A percentile compares a stretch with the other conserved stretches of the same genome.
Evolutionary conservation across 2,329 filamentous ascomycete species (phyloP).

Genomic region (Didymella sp.): DNA sequence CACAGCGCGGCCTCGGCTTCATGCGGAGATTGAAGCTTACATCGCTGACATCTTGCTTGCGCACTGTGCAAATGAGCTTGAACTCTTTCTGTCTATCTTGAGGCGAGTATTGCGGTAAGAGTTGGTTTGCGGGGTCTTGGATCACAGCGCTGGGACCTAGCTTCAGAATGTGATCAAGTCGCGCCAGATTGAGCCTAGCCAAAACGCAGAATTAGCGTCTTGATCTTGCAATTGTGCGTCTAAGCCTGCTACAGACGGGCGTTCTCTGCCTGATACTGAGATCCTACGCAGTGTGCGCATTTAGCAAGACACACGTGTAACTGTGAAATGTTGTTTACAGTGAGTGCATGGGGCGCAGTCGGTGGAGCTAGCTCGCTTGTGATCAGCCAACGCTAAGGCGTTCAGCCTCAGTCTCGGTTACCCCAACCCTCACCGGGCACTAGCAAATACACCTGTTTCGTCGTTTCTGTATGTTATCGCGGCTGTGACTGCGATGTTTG

Average conservation of each 20-base stretch:
- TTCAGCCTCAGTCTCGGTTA: slow-evolving; percentile 15
- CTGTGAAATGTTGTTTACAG: not conserved
- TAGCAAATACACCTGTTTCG: slow-evolving; percentile 18
- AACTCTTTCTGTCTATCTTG: too few relatives aligned
- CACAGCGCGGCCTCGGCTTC: not conserved
- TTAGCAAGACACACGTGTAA: not conserved
- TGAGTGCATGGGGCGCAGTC: slow-evolving; percentile 6
- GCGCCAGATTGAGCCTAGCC: not conserved
- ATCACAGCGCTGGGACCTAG: not conserved
- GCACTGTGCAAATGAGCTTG: not conserved
- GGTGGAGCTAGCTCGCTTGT: slow-evolving; percentile 4
- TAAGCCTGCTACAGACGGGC: not conserved
- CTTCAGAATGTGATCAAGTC: not conserved
- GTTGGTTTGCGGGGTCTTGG: not conserved
- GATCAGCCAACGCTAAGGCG: slow-evolving; percentile 12
- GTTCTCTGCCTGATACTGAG: not conserved
- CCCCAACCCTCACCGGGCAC: not conserved
- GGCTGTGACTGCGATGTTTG: slow-evolving; percentile 1
- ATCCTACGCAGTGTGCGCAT: not conserved
- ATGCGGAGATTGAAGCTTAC: slow-evolving; percentile 7
- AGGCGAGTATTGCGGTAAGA: slow-evolving; percentile 2
- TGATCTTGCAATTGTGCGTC: not conserved
- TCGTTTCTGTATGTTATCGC: slow-evolving; percentile 1
- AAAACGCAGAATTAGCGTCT: not conserved
- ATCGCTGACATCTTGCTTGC: not conserved